Base-by-base conservation (phyloP, 83 land plant species). In the Isoetes engelmannii region DNA sequence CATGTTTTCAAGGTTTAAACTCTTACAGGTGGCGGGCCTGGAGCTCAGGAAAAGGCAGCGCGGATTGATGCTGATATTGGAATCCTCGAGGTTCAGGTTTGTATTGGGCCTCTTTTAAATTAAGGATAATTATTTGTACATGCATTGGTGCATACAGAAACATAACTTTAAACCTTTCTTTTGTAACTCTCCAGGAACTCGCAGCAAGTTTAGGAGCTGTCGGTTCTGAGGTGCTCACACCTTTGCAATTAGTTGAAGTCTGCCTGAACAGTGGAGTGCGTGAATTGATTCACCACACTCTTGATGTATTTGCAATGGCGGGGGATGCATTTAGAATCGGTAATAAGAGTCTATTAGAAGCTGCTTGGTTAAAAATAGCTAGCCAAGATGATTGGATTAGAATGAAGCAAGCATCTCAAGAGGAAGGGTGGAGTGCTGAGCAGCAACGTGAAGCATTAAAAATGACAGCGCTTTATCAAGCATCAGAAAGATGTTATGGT, bases 381-480 rank as follows among this genome's bases (percentile, higher is more conserved):
- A 80, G 86, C 69, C 87, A 77, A 75, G 97, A 95, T 66, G 80
- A 91, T 65, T 95, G 97, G 99, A 69, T 60, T 19, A 68, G 63
- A 48, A 82, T 94, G 54, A 68, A 77, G 61, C 73, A 82, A 62
- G 68, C 74, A 17, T 88, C 99, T 18, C 67, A 79, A 47, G 62
- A 73, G 6, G 81, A 88, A 70, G 93, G 97, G 6, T 95, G 99
- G 99, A 84, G 81, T 64, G 99, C 90, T 60, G 97, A 88, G 47
- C 84, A 84, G 45, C 69, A 71, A 6, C n/a, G 79, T 45, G 68
- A 73, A 45, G 51, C 68, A 21, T 78, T 90, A 57, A 80, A 75
- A 19, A 73, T 71, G 15, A 90, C 99, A 5, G 72, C 74, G 4
- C 86, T 95, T 41, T 95, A 76, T 79, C 77, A 84, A 57, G 93